These are phyloP conservation scores for Hymenoscyphus fructigenus DNA, from an alignment of 2,329 filamentous ascomycete genomes.

Conservation along the genomic window DNA sequence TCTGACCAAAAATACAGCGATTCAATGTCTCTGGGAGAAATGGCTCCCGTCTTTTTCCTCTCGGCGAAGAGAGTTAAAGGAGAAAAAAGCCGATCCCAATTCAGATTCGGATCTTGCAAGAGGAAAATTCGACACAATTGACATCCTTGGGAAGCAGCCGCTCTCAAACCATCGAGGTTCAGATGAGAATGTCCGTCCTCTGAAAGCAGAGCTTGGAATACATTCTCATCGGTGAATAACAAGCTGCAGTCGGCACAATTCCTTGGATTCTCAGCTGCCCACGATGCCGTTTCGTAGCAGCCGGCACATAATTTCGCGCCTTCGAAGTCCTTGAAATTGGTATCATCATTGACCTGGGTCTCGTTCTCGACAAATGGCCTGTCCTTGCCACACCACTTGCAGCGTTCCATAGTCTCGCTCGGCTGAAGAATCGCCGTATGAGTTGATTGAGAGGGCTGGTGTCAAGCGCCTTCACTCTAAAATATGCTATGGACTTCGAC, in stretches of 20 bases:
- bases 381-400: slow-evolving; percentile 15
- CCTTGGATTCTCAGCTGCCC: neutral
- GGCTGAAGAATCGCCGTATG: neutral
- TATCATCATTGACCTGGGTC: neutral
- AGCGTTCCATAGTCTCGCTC: slow-evolving; percentile 1
- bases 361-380: neutral
- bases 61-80: slow-evolving; percentile 5
- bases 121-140: slow-evolving; percentile 15
- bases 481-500: neutral
- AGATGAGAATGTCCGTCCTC: slow-evolving; percentile 5
- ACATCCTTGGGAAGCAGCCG: slow-evolving; percentile 6
- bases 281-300: slow-evolving; percentile 5
- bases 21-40: slow-evolving; percentile 7
- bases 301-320: neutral
- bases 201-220: neutral
- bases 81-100: neutral
- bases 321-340: slow-evolving; percentile 9
- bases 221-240: neutral
- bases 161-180: neutral
- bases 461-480: neutral
- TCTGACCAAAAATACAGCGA: slow-evolving; percentile 14
- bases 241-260: slow-evolving; percentile 5
- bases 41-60: neutral
- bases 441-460: neutral
- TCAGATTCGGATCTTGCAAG: slow-evolving; percentile 14